phyloP scores from a whole-genome alignment of 2,329 filamentous ascomycete genomes.

The Fusarium sp. region DNA sequence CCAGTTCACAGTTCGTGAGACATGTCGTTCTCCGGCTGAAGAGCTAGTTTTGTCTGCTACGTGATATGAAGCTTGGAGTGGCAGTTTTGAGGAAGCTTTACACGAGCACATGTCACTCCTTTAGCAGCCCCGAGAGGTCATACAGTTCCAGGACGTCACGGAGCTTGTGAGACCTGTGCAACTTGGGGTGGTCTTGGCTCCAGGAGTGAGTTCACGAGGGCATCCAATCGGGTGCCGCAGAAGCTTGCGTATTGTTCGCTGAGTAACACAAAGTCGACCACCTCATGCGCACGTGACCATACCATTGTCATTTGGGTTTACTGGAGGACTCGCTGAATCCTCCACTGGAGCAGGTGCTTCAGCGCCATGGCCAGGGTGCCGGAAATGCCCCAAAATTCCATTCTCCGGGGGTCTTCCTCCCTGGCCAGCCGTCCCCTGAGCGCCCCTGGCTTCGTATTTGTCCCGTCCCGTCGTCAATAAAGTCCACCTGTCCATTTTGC shows the following conservation, averaged over 20 bases:
- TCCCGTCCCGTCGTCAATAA: neutral
- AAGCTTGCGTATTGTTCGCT: neutral
- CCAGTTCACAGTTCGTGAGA: constrained; percentile 5
- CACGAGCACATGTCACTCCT: neutral
- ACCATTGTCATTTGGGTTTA: neutral
- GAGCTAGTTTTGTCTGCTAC: neutral
- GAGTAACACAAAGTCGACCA: neutral
- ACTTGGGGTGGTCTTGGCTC: neutral
- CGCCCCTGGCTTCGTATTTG: neutral
- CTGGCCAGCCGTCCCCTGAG: constrained; percentile 2
- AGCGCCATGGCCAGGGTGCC: neutral
- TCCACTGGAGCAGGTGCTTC: neutral
- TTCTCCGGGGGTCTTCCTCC: neutral
- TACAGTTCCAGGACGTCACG: neutral
- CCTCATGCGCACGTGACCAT: neutral
- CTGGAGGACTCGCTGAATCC: neutral
- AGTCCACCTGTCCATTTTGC: constrained; percentile 7
- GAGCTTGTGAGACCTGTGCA: neutral
- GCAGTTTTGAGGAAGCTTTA: neutral
- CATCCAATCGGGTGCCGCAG: constrained; percentile 3
- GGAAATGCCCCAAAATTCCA: constrained; percentile 6
- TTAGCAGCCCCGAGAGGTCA: neutral
- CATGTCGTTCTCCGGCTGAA: neutral
- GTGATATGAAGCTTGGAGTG: neutral
- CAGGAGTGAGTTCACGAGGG: neutral